Conservation (phyloP, 257 asterid species). For the Solanum chaucha region DNA sequence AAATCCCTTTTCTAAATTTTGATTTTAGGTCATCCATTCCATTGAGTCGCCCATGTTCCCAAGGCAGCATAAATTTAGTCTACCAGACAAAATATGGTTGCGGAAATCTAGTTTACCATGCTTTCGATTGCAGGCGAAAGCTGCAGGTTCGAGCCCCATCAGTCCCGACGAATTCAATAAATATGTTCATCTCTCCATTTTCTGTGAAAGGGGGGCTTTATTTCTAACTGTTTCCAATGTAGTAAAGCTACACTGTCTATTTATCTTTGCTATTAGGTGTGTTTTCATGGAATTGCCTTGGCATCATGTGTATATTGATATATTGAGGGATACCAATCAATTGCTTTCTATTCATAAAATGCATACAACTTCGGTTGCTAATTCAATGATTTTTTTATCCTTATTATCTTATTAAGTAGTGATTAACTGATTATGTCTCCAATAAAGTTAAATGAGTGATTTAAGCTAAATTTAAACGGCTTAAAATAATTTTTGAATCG, state of each 20-base stretch:
- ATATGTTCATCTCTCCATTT: too few species aligned
- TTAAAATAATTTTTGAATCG: too few species aligned
- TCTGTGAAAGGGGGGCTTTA: neutral
- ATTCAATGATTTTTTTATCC: neutral
- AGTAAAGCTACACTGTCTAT: neutral
- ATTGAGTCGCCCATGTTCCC: neutral
- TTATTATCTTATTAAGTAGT: neutral
- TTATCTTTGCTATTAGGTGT: neutral
- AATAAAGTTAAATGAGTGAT: too few species aligned
- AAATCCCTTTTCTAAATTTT: neutral
- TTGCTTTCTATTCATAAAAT: neutral
- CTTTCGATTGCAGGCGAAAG: neutral
- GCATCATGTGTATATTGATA: neutral
- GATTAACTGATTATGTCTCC: neutral
- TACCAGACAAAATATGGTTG: neutral
- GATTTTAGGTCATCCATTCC: neutral
- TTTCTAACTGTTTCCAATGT: neutral
- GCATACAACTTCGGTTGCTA: neutral
- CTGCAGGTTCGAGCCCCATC: too few species aligned
- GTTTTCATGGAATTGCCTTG: neutral
- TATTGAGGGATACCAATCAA: neutral
- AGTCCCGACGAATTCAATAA: too few species aligned
- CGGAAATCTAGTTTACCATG: neutral
- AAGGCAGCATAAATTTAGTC: neutral
- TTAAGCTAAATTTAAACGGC: too few species aligned